Conservation (phyloP, 2,329 filamentous ascomycete species). For the Paecilomyces dactylethromorphus region DNA sequence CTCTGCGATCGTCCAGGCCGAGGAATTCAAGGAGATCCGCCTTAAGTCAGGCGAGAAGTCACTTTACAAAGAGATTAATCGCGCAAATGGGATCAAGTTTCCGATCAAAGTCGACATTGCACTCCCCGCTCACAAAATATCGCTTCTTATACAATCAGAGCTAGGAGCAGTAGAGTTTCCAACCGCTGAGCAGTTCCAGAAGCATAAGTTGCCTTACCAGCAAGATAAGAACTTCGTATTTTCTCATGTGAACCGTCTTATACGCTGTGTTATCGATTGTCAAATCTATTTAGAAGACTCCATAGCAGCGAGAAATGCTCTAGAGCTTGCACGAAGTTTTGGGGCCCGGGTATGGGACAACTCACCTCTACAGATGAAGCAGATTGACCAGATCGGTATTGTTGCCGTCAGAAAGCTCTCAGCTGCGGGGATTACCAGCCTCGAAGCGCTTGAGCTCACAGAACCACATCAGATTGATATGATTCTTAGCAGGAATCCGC, state of each 20-base stretch:
- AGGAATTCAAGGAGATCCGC: constrained; percentile 66
- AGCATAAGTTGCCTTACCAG: constrained; percentile 50
- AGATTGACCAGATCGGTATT: constrained; percentile 71
- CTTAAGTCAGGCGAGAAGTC: constrained; percentile 64
- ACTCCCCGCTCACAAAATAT: constrained; percentile 66
- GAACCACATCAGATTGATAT: constrained; percentile 71
- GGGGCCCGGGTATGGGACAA: constrained; percentile 76
- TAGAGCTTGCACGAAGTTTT: constrained; percentile 73
- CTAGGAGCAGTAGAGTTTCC: constrained; percentile 62
- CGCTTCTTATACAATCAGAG: constrained; percentile 68
- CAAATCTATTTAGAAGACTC: constrained; percentile 60
- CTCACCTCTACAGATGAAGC: constrained; percentile 71
- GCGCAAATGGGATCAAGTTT: constrained; percentile 60
- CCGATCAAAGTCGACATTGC: constrained; percentile 63
- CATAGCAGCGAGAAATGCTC: constrained; percentile 57
- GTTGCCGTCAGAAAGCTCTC: constrained; percentile 69
- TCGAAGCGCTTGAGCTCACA: constrained; percentile 61
- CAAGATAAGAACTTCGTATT: constrained; percentile 61
- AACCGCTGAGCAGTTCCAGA: constrained; percentile 50
- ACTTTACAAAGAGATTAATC: constrained; percentile 67
- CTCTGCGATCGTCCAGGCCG: constrained; percentile 57
- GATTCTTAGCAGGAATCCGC: constrained; percentile 70
- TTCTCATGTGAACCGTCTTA: constrained; percentile 60
- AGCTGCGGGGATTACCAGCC: constrained; percentile 61
- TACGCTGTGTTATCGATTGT: constrained; percentile 72